A percentile compares a stretch with the other conserved stretches of the same genome.
phyloP scores from a whole-genome alignment of 306 rosid species.

The Quercus glauca region DNA sequence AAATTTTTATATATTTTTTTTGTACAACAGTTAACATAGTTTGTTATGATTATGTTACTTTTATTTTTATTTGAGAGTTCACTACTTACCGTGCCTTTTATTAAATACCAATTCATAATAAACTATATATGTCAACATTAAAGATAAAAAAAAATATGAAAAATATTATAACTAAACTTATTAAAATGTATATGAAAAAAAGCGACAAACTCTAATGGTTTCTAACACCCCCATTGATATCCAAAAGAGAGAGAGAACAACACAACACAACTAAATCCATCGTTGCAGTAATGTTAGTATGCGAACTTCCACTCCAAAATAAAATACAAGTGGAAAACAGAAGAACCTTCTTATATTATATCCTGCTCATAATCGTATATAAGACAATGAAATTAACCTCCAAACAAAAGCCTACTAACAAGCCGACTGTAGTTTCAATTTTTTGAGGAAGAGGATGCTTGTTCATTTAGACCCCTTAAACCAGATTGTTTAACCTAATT shows the following conservation, averaged over 20 bases:
- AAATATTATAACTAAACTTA: too few species aligned
- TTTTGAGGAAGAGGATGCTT: background rate
- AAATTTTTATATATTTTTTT: background rate
- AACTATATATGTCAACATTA: too few species aligned
- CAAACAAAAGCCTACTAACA: constrained; percentile 1
- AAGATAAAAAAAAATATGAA: too few species aligned
- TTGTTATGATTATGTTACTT: background rate
- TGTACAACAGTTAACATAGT: too few species aligned
- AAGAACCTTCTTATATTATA: background rate
- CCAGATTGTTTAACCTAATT: too few species aligned
- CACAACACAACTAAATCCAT: background rate
- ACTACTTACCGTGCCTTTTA: too few species aligned
- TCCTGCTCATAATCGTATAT: background rate
- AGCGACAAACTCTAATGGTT: background rate
- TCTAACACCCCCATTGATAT: background rate
- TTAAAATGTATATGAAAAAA: background rate
- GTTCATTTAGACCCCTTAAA: too few species aligned
- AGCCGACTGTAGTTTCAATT: background rate
- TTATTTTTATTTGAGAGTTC: too few species aligned
- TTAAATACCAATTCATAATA: too few species aligned
- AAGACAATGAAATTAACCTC: constrained; percentile 8
- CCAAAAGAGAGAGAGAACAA: background rate
- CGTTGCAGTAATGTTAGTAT: background rate
- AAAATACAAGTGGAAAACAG: background rate
- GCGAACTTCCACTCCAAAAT: background rate